Evolutionary conservation across 768 basidiomycete genomes (phyloP), one percentile per base, ranked within the genome.

Genomic region (Fomitopsis pulvina): DNA sequence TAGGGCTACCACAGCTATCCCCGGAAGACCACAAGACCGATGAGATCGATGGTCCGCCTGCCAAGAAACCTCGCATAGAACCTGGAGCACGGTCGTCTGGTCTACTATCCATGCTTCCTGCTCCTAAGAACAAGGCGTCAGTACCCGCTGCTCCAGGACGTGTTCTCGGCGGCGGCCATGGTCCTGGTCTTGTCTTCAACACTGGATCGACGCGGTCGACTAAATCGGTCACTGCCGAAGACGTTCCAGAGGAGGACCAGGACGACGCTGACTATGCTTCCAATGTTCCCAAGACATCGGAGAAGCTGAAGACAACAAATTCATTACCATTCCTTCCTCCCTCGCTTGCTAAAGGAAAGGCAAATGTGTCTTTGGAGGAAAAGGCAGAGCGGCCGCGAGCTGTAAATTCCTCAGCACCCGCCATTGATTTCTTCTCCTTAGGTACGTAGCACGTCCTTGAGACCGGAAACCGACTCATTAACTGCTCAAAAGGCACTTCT

Each of bases 81-180:
- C 52, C 74, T 20, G 62, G 82, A 7, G 79, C 79, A 24, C 86
- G 86, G 9, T 61, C 63, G 11, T 90, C 87, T 0, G 77, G 80
- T 2, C 61, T 91, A 42, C 59, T 90, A 27, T 75, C 76, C 8
- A 87, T 89, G 82, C 72, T 91, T 10, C 88, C 88, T 28, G 77
- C 81, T 0, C 88, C 88, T 4, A 87, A 83, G 66, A 76, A 77
- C 61, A 68, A 71, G 48, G 60, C 66, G 21, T 72, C 78, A 9
- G 62, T 72, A n/a, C 60, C 63, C 22, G 62, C 69, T 43, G 61
- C 67, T 25, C 64, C 73, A 4, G 74, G 78, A 54, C 73, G 82
- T 26, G 75, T 86, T 12, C 72, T 90, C 4, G 87, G 87, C 2
- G 78, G 76, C 14, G 83, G 85, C 2, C 66, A 70, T 20, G 78